A percentile compares a stretch with the other conserved stretches of the same genome.
phyloP scores from a whole-genome alignment of 2,329 filamentous ascomycete species.

The Massarina eburnea region DNA sequence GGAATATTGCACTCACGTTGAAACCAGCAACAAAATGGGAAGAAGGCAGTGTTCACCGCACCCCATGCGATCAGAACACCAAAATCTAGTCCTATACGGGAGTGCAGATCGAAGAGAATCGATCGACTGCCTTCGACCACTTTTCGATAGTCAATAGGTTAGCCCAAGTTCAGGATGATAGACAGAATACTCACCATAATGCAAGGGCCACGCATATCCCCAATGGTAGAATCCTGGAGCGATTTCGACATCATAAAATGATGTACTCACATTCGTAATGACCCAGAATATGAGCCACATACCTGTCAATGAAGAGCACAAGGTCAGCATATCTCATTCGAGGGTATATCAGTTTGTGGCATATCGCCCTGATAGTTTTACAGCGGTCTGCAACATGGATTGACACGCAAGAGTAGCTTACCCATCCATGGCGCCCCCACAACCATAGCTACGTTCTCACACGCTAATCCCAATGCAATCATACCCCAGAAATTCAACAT shows the following conservation, averaged over 20 bases:
- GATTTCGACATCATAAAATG: conserved; percentile 62
- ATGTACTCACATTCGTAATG: conserved; percentile 63
- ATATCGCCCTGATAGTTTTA: no score
- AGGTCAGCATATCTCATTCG: no score
- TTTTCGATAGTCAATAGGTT: conserved; percentile 12
- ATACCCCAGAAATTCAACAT: conserved; percentile 66
- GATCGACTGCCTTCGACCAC: conserved; percentile 62
- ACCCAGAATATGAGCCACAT: conserved; percentile 70
- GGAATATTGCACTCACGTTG: conserved; percentile 24
- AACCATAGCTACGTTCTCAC: conserved; percentile 66
- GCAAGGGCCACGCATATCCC: conserved; percentile 66
- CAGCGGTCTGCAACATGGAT: no score
- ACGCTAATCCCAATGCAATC: conserved; percentile 63
- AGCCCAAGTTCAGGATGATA: no score
- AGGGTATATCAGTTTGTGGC: no score
- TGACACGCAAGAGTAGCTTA: no score
- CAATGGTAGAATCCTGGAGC: conserved; percentile 62
- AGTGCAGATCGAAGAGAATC: conserved; percentile 63
- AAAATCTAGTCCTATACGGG: conserved; percentile 61
- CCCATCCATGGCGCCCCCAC: conserved; percentile 63
- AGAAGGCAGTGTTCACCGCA: conserved; percentile 55
- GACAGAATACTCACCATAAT: conserved; percentile 50
- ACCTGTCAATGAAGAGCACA: no score
- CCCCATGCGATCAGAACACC: conserved; percentile 62
- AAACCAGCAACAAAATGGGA: conserved; percentile 53